These are phyloP conservation scores for Cicer judaicum DNA, from an alignment of 306 rosid species.

Conservation along the genomic window DNA sequence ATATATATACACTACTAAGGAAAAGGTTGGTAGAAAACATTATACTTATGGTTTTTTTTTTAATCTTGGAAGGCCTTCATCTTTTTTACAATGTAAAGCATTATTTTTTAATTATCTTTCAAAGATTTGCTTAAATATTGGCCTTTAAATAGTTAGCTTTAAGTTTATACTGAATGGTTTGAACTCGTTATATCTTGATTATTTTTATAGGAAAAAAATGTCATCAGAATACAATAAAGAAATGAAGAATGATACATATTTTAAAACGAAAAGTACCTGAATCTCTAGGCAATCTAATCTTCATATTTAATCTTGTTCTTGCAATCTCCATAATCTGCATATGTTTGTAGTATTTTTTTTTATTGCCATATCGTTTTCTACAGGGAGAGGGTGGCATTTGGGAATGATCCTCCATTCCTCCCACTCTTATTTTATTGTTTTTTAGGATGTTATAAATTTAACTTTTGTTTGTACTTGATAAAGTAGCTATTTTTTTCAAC, in stretches of 20 bases:
- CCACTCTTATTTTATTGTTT: conserved; percentile 23
- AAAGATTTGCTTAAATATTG: conserved; percentile 9
- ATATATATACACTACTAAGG: conserved; percentile 87
- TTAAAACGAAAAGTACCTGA: neutral
- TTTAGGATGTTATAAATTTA: conserved; percentile 25
- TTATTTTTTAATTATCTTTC: conserved; percentile 7
- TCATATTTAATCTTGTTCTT: neutral
- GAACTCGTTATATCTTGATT: conserved; percentile 19
- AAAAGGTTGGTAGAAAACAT: conserved; percentile 69
- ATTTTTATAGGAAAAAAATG: neutral
- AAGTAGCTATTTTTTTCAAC: conserved; percentile 7
- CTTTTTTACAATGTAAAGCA: conserved; percentile 28
- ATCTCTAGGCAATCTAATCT: conserved; percentile 13
- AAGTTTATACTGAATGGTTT: conserved; percentile 24
- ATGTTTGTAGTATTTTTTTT: conserved; percentile 7
- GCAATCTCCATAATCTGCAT: conserved; percentile 27
- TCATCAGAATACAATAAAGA: conserved; percentile 11
- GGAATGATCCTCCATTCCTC: conserved; percentile 8
- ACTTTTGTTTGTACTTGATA: conserved; percentile 10
- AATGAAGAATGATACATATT: conserved; percentile 26
- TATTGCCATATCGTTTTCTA: conserved; percentile 1
- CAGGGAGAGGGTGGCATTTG: conserved; percentile 7
- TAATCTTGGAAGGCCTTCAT: conserved; percentile 9
- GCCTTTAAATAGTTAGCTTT: conserved; percentile 27
- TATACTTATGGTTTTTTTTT: conserved; percentile 27